These are phyloP conservation scores for Pseudogymnoascus sp. DNA, from an alignment of 2,329 filamentous ascomycete species.

Conservation along the genomic window DNA sequence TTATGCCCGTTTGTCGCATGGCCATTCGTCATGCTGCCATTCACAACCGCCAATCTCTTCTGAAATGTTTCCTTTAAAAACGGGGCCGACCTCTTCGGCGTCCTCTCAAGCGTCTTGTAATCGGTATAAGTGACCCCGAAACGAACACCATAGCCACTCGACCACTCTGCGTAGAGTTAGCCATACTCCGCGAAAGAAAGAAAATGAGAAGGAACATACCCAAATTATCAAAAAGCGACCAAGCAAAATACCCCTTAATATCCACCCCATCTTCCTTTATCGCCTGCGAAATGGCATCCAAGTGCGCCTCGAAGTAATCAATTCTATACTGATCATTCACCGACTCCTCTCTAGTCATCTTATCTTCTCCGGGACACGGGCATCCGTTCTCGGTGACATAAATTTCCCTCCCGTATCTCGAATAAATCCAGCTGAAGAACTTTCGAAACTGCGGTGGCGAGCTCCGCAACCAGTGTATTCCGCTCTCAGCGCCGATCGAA, in stretches of 20 bases:
- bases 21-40: background rate
- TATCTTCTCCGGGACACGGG: slow-evolving; percentile 27
- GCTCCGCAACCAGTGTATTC: slow-evolving; percentile 14
- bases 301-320: slow-evolving; percentile 31
- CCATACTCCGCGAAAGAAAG: slow-evolving; percentile 1
- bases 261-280: slow-evolving; percentile 19
- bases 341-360: slow-evolving; percentile 29
- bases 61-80: slow-evolving; percentile 16
- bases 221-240: slow-evolving; percentile 28
- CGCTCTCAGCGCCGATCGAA: slow-evolving; percentile 20
- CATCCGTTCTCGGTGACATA: slow-evolving; percentile 27
- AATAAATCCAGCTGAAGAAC: slow-evolving; percentile 20
- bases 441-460: slow-evolving; percentile 21
- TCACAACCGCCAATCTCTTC: background rate
- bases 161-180: slow-evolving; percentile 20
- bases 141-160: slow-evolving; percentile 22
- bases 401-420: slow-evolving; percentile 20
- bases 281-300: slow-evolving; percentile 30
- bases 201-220: slow-evolving; percentile 20
- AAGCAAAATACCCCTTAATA: slow-evolving; percentile 28
- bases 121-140: slow-evolving; percentile 25
- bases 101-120: slow-evolving; percentile 22
- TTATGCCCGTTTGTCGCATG: slow-evolving; percentile 1
- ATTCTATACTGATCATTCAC: slow-evolving; percentile 31
- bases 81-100: slow-evolving; percentile 22